These are phyloP conservation scores for Tolypocladium sp. DNA, from an alignment of 2,329 filamentous ascomycete genomes.

Conservation along the genomic window DNA sequence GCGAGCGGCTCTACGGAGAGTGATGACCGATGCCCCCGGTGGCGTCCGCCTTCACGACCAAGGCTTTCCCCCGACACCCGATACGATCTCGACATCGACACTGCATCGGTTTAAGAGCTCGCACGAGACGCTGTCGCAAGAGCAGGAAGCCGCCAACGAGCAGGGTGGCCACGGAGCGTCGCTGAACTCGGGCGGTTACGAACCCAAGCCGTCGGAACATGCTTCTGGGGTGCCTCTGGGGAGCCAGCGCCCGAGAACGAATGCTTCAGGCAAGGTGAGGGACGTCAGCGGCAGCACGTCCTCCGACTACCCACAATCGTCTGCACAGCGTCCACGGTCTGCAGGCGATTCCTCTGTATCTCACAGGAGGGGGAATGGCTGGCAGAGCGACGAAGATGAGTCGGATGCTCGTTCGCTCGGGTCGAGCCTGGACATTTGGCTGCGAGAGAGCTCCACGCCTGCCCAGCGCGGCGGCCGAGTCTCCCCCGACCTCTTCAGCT, in stretches of 20 bases:
- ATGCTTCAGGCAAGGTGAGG: not conserved
- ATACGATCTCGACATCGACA: constrained; percentile 49
- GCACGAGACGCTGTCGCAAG: constrained; percentile 34
- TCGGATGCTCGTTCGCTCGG: constrained; percentile 31
- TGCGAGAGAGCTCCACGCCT: constrained; percentile 42
- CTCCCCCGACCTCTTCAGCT: constrained; percentile 47
- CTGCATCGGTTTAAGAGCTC: constrained; percentile 41
- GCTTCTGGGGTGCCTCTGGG: not conserved
- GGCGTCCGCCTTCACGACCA: constrained; percentile 32
- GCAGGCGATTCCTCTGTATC: constrained; percentile 36
- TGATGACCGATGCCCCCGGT: constrained; percentile 36
- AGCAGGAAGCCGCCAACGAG: constrained; percentile 13
- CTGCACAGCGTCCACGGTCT: constrained; percentile 34
- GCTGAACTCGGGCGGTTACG: constrained; percentile 16
- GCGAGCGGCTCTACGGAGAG: constrained; percentile 35
- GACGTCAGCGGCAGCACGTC: constrained; percentile 1
- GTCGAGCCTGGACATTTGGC: constrained; percentile 49
- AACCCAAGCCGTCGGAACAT: constrained; percentile 6
- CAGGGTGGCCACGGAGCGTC: constrained; percentile 22
- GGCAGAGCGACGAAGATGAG: constrained; percentile 34
- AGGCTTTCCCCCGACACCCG: constrained; percentile 46
- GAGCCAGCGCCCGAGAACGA: not conserved
- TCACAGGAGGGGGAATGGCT: constrained; percentile 27
- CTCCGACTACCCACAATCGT: constrained; percentile 9
- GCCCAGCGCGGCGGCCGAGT: constrained; percentile 14